Percentiles rank a stretch among this genome's conserved stretches.
These are phyloP conservation scores for Trametes cinnabarina DNA, from an alignment of 768 basidiomycete species.

Conservation along the genomic window DNA sequence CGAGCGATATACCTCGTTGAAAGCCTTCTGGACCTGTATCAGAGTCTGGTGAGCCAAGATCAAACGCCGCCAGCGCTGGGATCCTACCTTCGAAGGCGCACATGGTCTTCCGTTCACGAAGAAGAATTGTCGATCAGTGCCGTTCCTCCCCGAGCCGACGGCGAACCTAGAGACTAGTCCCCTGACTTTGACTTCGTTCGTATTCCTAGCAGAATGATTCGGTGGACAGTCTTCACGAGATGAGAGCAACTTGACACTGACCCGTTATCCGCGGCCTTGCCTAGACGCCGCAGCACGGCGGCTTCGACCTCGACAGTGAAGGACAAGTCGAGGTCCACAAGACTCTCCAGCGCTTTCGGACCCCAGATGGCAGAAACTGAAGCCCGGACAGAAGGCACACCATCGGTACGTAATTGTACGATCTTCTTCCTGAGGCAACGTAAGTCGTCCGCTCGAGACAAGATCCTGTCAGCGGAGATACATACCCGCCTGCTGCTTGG, in stretches of 20 bases:
- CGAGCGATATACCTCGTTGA: slow-evolving; percentile 90
- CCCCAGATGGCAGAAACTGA: slow-evolving; percentile 83
- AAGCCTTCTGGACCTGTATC: slow-evolving; percentile 75
- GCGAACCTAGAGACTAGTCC: slow-evolving; percentile 86
- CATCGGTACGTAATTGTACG: slow-evolving; percentile 71
- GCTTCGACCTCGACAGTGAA: slow-evolving; percentile 72
- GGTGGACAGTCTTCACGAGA: not conserved
- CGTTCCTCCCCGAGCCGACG: slow-evolving; percentile 69
- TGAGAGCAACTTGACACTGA: not conserved
- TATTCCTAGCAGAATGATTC: not conserved
- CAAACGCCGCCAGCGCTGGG: not conserved
- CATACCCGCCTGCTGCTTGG: slow-evolving; percentile 64
- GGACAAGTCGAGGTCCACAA: slow-evolving; percentile 68
- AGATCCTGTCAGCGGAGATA: slow-evolving; percentile 24
- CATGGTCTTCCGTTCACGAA: slow-evolving; percentile 93
- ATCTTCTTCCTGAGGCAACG: slow-evolving; percentile 51
- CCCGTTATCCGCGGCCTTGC: slow-evolving; percentile 25
- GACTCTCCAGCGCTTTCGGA: slow-evolving; percentile 68
- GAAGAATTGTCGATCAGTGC: slow-evolving; percentile 87
- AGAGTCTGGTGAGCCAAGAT: not conserved
- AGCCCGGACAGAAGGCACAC: slow-evolving; percentile 56
- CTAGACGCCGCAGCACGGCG: slow-evolving; percentile 43
- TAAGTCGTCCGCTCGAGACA: no score
- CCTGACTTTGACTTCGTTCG: slow-evolving; percentile 52
- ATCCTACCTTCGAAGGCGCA: slow-evolving; percentile 63